Evolutionary conservation across 2,329 filamentous ascomycete species (phyloP), one percentile per base, ranked within the genome.

Genomic region (Cladosporium austrohemisphaericum): DNA sequence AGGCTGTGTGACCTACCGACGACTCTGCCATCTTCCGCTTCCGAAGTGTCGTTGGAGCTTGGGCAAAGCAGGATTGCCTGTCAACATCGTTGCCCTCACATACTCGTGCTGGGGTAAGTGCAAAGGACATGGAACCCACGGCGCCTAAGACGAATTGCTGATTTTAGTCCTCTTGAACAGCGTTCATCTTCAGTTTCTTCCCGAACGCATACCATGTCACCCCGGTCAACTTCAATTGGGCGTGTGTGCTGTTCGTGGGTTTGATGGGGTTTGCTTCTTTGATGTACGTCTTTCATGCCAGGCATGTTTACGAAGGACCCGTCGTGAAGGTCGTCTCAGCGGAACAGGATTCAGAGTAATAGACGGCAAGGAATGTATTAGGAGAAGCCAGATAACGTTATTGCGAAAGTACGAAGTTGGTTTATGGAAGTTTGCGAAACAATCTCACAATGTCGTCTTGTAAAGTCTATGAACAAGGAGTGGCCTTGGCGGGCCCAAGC

Each of bases 221-320:
- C 2, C 57, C 66, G 1, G 56, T 56, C 11, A 69, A 66, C 2
- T 77, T 78, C 68, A 79, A 80, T 58, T 79, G 74, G 74, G 71
- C 69, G 23, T 58, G 68, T n/a, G 63, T 75, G 5, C 68, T 78
- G 31, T 74, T 75, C 38, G 41, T 53, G 2, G 51, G 49, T 4
- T 18, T 59, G 2, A 55, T 60, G 58, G 33, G 19, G 2, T 25
- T 56, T 16, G 51, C 54, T 3, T 44, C 31, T 14, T 28, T 56
- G n/a, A 26, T 57, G 38, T 58, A 56, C 41, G 36, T 52, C 7
- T 33, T 47, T 8, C 22, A 41, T n/a, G 48, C 43, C 3, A 51
- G 43, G 14, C n/a, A 47, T 18, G 35, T 32, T 6, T 57, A 56
- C 32, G 41, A 57, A 16, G 55, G 56, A 2, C 56, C 55, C n/a